Base-by-base conservation (phyloP, 345 rosid species). In the Lepidium aucheri region DNA sequence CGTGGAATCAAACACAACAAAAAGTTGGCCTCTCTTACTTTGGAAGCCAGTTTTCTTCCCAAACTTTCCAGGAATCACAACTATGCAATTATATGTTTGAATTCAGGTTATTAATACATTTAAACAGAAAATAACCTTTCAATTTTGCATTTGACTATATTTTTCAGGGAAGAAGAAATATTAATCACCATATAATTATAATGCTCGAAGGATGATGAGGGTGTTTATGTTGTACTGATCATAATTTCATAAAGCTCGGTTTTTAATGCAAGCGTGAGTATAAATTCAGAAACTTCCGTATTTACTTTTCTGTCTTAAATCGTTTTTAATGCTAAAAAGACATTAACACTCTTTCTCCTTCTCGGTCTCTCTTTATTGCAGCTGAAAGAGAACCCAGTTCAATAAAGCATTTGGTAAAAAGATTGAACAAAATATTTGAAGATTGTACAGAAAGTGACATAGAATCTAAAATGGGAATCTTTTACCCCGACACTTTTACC, bases 181-280 rank as follows among this genome's bases (percentile, higher is more conserved):
- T 26, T 17, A 17, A 9, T 9, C 18, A 20, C 22, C 22, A 1
- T 20, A 20, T 1, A 20, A 20, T 20, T 20, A 20, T 20, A 20
- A 20, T 20, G 22, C 2, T 20, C n/a, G n/a, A n/a, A n/a, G n/a
- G n/a, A n/a, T n/a, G n/a, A n/a, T n/a, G n/a, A n/a, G n/a, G n/a
- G n/a, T n/a, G n/a, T n/a, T n/a, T n/a, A n/a, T 20, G 22, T 20
- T 20, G 1, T 18, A 28, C 32, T 28, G 7, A 5, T 28, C 32
- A 20, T 45, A n/a, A 18, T 18, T 17, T 45, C 51, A 47, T 51
- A 13, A 28, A 40, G 53, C 92, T 79, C 92, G 76, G 73, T 77
- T 83, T 86, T 88, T 81, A 0, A 88, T 83, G 92, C 84, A 88
- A 77, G 92, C 90, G 90, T 88, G 95, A 84, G 85, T 86, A 86